phyloP scores from a whole-genome alignment of 2,329 filamentous ascomycete genomes.

The Xylariaceae sp. region DNA sequence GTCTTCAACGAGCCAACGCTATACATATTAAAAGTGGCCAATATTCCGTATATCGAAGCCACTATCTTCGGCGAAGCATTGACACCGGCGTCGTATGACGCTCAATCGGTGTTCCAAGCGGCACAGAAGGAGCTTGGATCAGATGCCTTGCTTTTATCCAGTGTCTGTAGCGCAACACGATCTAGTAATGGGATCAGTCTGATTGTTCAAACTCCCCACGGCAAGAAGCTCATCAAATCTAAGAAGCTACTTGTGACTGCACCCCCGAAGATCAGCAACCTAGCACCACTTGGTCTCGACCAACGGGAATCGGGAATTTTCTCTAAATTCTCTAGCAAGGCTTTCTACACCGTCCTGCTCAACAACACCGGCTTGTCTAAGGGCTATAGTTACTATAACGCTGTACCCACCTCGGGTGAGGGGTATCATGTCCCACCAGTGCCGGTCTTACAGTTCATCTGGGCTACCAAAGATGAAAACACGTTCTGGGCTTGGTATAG shows the following conservation, averaged over 20 bases:
- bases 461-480: background rate
- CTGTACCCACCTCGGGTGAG: background rate
- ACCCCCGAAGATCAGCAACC: slow-evolving; percentile 35
- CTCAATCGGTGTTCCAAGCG: slow-evolving; percentile 10
- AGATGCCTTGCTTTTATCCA: slow-evolving; percentile 11
- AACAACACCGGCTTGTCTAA: background rate
- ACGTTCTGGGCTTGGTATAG: slow-evolving; percentile 7
- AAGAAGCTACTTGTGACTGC: slow-evolving; percentile 40
- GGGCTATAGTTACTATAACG: too few relatives aligned
- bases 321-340: slow-evolving; percentile 32
- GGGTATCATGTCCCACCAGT: slow-evolving; percentile 12
- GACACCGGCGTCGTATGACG: slow-evolving; percentile 7
- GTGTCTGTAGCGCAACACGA: slow-evolving; percentile 3
- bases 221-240: slow-evolving; percentile 32
- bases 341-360: slow-evolving; percentile 33
- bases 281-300: slow-evolving; percentile 35
- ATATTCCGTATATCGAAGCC: background rate
- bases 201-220: slow-evolving; percentile 28
- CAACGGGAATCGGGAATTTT: slow-evolving; percentile 34
- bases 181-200: slow-evolving; percentile 22
- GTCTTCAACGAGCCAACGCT: slow-evolving; percentile 6
- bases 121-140: slow-evolving; percentile 4
- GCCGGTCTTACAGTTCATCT: slow-evolving; percentile 2
- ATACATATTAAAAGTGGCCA: slow-evolving; percentile 6
- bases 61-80: too few relatives aligned